Conservation (phyloP, 192 early-diverging fungal species). For the Chytriomyces sp. region DNA sequence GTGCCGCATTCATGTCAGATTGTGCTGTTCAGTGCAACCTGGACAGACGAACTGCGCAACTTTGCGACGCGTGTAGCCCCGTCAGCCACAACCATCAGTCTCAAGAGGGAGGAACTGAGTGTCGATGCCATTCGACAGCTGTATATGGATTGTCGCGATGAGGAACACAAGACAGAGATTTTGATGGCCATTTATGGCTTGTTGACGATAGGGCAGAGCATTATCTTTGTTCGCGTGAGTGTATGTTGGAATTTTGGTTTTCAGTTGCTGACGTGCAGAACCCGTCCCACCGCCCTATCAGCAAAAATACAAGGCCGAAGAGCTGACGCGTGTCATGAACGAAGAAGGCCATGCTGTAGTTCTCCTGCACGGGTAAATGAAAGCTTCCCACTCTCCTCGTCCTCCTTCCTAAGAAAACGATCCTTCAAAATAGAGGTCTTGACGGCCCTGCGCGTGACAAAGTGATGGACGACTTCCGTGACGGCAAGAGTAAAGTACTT, state of each 20-base stretch:
- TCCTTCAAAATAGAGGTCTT: conserved; percentile 52
- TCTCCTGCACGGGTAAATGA: conserved; percentile 71
- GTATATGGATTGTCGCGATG: conserved; percentile 89
- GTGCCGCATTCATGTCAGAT: conserved; percentile 79
- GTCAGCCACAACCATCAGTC: conserved; percentile 80
- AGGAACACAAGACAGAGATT: conserved; percentile 71
- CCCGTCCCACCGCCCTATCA: conserved; percentile 24
- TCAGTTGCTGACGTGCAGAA: not conserved
- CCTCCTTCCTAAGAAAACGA: too few relatives aligned
- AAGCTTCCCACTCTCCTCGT: not conserved
- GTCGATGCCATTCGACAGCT: conserved; percentile 96
- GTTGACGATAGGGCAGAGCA: conserved; percentile 92
- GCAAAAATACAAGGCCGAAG: conserved; percentile 81
- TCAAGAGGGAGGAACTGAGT: conserved; percentile 86
- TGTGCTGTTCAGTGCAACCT: conserved; percentile 95
- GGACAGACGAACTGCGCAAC: conserved; percentile 70
- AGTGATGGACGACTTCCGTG: conserved; percentile 91
- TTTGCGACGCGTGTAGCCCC: conserved; percentile 86
- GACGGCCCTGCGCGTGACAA: conserved; percentile 77
- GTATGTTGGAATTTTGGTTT: not conserved
- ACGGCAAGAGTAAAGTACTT: conserved; percentile 87
- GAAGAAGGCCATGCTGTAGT: conserved; percentile 82
- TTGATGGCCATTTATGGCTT: conserved; percentile 62
- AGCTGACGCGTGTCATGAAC: conserved; percentile 72
- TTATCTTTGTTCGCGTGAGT: conserved; percentile 87